phyloP scores from a whole-genome alignment of 169 alveolate species.

The Neospora caninum region DNA sequence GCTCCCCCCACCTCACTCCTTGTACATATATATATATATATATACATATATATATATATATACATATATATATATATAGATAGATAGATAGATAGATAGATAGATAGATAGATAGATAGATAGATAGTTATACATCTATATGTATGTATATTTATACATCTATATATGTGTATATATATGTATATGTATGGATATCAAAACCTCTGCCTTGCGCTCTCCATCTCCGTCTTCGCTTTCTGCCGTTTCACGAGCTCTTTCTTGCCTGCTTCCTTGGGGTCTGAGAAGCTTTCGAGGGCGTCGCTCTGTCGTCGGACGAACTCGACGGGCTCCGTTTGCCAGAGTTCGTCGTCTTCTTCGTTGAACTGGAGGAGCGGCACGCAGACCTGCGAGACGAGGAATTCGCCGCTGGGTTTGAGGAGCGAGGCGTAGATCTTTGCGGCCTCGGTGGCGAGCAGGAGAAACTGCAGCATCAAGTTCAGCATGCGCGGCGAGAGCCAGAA shows the following conservation, averaged over 20 bases:
- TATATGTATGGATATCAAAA: not conserved
- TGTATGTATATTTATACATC: not conserved
- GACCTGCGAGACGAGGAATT: conserved; percentile 30
- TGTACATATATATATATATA: no score
- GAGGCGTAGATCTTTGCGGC: conserved; percentile 38
- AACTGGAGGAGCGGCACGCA: conserved; percentile 47
- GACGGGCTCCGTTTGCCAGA: conserved; percentile 53
- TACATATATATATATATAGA: no score
- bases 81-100: no score
- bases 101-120: no score
- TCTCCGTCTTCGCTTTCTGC: not conserved
- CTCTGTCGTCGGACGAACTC: conserved; percentile 49
- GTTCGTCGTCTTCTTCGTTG: conserved; percentile 43
- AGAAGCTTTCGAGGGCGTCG: conserved; percentile 50
- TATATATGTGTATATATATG: not conserved
- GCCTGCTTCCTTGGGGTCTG: conserved; percentile 58
- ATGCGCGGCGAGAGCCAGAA: conserved; percentile 50
- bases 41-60: no score
- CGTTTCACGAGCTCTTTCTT: not conserved
- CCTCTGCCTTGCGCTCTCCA: no score
- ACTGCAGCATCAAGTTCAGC: conserved; percentile 43
- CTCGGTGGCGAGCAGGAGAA: conserved; percentile 1
- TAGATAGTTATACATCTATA: not conserved
- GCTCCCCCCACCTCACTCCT: no score
- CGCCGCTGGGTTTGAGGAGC: conserved; percentile 42